These are phyloP conservation scores for Urochloa ruziziensis DNA, from an alignment of 176 grass and related monocot genomes.

Conservation along the genomic window DNA sequence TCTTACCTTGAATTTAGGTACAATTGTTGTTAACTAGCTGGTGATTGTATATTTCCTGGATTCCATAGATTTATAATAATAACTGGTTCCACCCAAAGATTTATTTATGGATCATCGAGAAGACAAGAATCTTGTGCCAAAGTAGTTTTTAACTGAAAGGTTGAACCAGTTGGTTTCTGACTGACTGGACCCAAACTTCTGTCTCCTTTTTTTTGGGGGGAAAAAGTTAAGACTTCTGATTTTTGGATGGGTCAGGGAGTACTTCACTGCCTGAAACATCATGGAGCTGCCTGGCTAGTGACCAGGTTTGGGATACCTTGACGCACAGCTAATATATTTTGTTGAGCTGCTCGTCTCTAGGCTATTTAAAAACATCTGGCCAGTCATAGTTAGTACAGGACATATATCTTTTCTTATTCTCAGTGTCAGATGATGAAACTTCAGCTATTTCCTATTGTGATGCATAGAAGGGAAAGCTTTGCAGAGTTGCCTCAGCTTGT, in stretches of 20 bases:
- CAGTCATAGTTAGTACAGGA: background rate
- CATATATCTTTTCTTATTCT: background rate
- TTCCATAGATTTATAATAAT: background rate
- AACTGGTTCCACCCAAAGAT: background rate
- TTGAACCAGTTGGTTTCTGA: background rate
- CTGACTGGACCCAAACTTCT: background rate
- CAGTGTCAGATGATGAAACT: background rate
- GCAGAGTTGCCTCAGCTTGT: background rate
- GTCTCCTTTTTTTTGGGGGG: too few relatives aligned
- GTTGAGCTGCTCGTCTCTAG: background rate
- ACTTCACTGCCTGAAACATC: background rate
- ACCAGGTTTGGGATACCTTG: background rate
- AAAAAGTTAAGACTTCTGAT: too few relatives aligned
- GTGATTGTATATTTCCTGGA: background rate
- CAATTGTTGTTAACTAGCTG: background rate
- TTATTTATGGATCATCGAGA: constrained; percentile 9
- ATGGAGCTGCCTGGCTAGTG: background rate
- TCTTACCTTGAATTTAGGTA: background rate
- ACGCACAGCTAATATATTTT: constrained; percentile 4
- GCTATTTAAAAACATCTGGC: constrained; percentile 6
- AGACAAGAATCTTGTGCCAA: background rate
- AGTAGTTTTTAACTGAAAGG: constrained; percentile 3
- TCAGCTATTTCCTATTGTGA: background rate
- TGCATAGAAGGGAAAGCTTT: background rate
- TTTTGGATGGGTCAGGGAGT: background rate